Percentiles rank a stretch among this genome's conserved stretches.
Conservation (phyloP, 768 basidiomycete species). For the Podaxis rugospora region DNA sequence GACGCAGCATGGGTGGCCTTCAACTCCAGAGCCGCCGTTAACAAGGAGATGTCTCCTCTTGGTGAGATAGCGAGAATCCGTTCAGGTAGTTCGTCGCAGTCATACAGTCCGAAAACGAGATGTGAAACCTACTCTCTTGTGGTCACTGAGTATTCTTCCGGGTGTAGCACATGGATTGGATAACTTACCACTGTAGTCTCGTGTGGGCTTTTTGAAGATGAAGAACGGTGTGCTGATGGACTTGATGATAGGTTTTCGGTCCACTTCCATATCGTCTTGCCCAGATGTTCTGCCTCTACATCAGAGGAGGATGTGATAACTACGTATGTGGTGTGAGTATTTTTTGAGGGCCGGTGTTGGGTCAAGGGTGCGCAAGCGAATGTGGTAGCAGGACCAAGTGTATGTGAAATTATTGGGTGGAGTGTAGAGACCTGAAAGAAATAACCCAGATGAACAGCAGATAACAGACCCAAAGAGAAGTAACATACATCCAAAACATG, state of each 20-base stretch:
- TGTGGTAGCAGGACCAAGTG: slow-evolving; percentile 58
- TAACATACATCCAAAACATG: slow-evolving; percentile 63
- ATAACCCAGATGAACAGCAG: not conserved
- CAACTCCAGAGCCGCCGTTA: slow-evolving; percentile 22
- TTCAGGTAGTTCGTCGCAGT: slow-evolving; percentile 18
- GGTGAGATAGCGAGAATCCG: slow-evolving; percentile 22
- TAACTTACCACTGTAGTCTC: slow-evolving; percentile 22
- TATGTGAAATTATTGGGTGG: slow-evolving; percentile 65
- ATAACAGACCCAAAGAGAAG: not conserved
- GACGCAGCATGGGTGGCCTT: slow-evolving; percentile 15
- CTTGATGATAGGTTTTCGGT: slow-evolving; percentile 39
- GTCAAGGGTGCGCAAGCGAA: slow-evolving; percentile 61
- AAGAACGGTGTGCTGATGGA: slow-evolving; percentile 2
- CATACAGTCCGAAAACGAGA: slow-evolving; percentile 19
- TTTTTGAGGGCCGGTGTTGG: slow-evolving; percentile 26
- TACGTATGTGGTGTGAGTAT: slow-evolving; percentile 50
- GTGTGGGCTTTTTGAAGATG: slow-evolving; percentile 19
- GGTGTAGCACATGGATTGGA: too few relatives aligned
- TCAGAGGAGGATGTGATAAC: slow-evolving; percentile 47
- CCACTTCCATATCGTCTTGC: slow-evolving; percentile 61
- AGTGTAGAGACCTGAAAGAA: slow-evolving; percentile 49
- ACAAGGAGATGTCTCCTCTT: slow-evolving; percentile 18
- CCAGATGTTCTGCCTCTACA: slow-evolving; percentile 28
- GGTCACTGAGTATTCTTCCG: slow-evolving; percentile 13
- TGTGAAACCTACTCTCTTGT: slow-evolving; percentile 32